These are phyloP conservation scores for Microcos paniculata DNA, from an alignment of 345 rosid species.

Conservation along the genomic window DNA sequence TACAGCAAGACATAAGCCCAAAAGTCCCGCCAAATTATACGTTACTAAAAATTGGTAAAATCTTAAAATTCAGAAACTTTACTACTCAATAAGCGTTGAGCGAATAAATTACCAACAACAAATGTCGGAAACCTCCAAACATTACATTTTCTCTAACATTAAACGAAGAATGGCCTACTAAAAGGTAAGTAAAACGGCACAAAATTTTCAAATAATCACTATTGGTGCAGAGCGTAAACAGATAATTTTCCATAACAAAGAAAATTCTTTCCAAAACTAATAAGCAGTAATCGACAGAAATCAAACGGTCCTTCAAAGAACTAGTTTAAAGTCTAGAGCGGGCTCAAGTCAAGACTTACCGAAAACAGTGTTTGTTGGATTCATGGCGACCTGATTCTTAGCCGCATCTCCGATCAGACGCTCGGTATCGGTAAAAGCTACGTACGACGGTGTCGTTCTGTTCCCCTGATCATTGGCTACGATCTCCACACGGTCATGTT, in stretches of 20 bases:
- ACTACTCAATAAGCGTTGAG: neutral
- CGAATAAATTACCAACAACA: neutral
- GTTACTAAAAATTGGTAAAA: neutral
- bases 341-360: constrained; percentile 33
- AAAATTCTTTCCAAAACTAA: no score
- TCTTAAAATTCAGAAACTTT: neutral
- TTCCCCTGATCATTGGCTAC: constrained; percentile 63
- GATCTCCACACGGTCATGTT: constrained; percentile 62
- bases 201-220: neutral
- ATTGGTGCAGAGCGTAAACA: neutral
- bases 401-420: constrained; percentile 66
- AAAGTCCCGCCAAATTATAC: neutral
- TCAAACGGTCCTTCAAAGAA: neutral
- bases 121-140: neutral
- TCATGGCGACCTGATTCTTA: constrained; percentile 68
- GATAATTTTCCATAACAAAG: neutral
- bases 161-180: no score
- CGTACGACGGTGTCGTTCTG: constrained; percentile 56
- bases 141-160: neutral
- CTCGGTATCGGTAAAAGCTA: constrained; percentile 52
- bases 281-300: neutral
- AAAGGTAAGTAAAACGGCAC: neutral
- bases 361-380: constrained; percentile 58
- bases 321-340: neutral
- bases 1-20: neutral